phyloP scores from a whole-genome alignment of 2,329 filamentous ascomycete species.

The Xylariaceae sp. region DNA sequence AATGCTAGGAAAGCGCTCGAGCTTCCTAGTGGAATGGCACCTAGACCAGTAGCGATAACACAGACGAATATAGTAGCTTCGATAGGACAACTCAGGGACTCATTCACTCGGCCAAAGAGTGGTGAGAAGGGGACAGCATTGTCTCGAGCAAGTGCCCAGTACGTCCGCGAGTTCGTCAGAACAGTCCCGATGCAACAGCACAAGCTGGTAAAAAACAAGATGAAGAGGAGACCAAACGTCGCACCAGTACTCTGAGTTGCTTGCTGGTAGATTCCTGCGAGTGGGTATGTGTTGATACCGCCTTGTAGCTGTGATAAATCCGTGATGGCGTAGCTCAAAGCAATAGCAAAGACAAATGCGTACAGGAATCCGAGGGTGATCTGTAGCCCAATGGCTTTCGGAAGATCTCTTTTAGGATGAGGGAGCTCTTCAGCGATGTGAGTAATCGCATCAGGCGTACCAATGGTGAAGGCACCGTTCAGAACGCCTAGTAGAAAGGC shows the following conservation, averaged over 20 bases:
- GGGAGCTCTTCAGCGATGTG: slow-evolving; percentile 69
- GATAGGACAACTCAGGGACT: slow-evolving; percentile 63
- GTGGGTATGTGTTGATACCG: slow-evolving; percentile 61
- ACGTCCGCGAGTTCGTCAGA: slow-evolving; percentile 54
- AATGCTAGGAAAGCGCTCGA: slow-evolving; percentile 63
- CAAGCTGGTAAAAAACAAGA: slow-evolving; percentile 59
- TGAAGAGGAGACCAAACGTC: slow-evolving; percentile 63
- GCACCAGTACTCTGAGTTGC: slow-evolving; percentile 58
- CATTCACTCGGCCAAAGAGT: slow-evolving; percentile 61
- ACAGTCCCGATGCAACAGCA: slow-evolving; percentile 59
- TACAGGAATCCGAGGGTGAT: slow-evolving; percentile 53
- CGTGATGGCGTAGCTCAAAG: slow-evolving; percentile 61
- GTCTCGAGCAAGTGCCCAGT: slow-evolving; percentile 64
- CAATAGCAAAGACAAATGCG: slow-evolving; percentile 60
- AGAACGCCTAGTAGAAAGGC: slow-evolving; percentile 70
- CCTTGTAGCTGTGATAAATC: slow-evolving; percentile 60
- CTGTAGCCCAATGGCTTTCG: slow-evolving; percentile 58
- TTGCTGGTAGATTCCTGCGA: slow-evolving; percentile 68
- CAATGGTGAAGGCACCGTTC: slow-evolving; percentile 71
- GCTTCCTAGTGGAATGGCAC: slow-evolving; percentile 63
- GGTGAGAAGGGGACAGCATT: slow-evolving; percentile 63
- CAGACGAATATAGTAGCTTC: slow-evolving; percentile 63
- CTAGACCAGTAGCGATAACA: slow-evolving; percentile 58
- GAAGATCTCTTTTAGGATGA: slow-evolving; percentile 54
- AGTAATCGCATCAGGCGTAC: slow-evolving; percentile 68